A percentile compares a stretch with the other conserved stretches of the same genome.
phyloP scores from a whole-genome alignment of 2,329 filamentous ascomycete genomes.

The Lasiodiplodia citricola region DNA sequence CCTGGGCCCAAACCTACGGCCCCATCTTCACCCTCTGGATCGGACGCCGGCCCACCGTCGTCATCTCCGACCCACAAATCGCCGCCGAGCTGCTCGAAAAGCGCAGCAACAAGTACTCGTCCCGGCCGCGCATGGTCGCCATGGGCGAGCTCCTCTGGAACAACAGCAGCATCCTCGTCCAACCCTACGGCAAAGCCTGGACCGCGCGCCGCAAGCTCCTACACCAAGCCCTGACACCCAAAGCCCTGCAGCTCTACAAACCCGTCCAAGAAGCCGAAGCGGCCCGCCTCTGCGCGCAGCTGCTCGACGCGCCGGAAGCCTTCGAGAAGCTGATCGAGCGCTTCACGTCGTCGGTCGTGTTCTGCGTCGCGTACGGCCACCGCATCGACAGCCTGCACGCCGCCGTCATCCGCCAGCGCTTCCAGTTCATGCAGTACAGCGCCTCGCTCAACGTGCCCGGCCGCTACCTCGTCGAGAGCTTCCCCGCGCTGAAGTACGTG shows the following conservation, averaged over 20 bases:
- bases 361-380: slow-evolving; percentile 58
- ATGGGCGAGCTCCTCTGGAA: slow-evolving; percentile 54
- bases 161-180: slow-evolving; percentile 53
- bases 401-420: slow-evolving; percentile 53
- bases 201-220: slow-evolving; percentile 50
- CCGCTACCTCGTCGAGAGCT: slow-evolving; percentile 53
- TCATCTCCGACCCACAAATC: slow-evolving; percentile 52
- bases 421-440: slow-evolving; percentile 56
- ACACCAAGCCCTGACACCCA: slow-evolving; percentile 52
- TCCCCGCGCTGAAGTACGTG: slow-evolving; percentile 51
- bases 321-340: slow-evolving; percentile 56
- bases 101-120: slow-evolving; percentile 52
- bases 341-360: slow-evolving; percentile 57
- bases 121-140: slow-evolving; percentile 51
- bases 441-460: slow-evolving; percentile 55
- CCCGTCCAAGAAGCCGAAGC: slow-evolving; percentile 57
- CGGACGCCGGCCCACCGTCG: slow-evolving; percentile 51
- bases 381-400: slow-evolving; percentile 56
- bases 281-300: slow-evolving; percentile 49
- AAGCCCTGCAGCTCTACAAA: slow-evolving; percentile 52
- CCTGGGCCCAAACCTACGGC: slow-evolving; percentile 53
- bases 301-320: slow-evolving; percentile 46
- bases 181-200: slow-evolving; percentile 57
- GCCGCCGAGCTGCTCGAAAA: slow-evolving; percentile 54
- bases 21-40: slow-evolving; percentile 57